Evolutionary conservation across 257 asterid species (phyloP), one percentile per base, ranked within the genome.

Genomic region (Jacaranda mimosifolia): DNA sequence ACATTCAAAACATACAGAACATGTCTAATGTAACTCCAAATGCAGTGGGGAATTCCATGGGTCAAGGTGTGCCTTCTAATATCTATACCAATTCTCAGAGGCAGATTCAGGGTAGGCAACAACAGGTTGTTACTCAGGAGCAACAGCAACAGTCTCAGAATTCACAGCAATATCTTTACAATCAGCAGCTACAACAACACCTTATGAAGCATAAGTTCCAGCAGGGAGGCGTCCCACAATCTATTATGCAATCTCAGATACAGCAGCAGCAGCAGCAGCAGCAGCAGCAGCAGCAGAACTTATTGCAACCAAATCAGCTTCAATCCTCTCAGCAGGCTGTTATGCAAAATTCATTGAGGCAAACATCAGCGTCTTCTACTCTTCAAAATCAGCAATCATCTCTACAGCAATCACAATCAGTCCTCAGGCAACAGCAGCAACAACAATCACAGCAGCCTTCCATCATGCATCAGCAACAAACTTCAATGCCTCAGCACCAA

Each of bases 271-370:
- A 82, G 4, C 85, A 78, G n/a, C 91, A 76, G 21, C 97, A 86
- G 55, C 88, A 86, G 72, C 90, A 81, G 52, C 81, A 81, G 0
- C 84, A 75, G 14, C 91, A 88, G 79, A 94, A 80, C 81, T 83
- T 89, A 39, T 78, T 90, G 77, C 98, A 92, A 79, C 84, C 91
- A 48, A 81, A 85, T 84, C 97, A 89, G 81, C 84, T 89, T n/a
- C 98, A 91, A 84, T 80, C 92, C 65, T 87, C 97, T 81, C 98
- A 94, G 87, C 97, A 89, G 81, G 86, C 88, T 83, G 90, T 88
- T 72, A 87, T 89, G 94, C 99, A 90, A 85, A 86, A 96, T 66
- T 83, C 97, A 69, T 72, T 84, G 72, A 85, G 93, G 89, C 98
- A 95, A 70, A 68, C 94, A n/a, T 63, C 92, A 68, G 81, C 91